Percentiles rank a stretch among this genome's conserved stretches.
These are phyloP conservation scores for Blastomyces percursus DNA, from an alignment of 2,329 filamentous ascomycete species.

Conservation along the genomic window DNA sequence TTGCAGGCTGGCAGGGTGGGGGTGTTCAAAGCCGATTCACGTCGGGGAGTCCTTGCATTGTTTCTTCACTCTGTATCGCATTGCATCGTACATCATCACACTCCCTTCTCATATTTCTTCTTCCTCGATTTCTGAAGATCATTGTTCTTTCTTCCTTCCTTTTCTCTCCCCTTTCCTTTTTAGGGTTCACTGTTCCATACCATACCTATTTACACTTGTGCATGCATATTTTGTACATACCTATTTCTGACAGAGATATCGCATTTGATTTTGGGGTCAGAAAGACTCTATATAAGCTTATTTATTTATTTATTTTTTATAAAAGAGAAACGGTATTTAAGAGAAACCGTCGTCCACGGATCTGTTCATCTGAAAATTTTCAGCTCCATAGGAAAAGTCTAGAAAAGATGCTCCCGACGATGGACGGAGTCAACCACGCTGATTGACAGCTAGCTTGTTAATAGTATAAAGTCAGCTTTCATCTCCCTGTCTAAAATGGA, in stretches of 20 bases:
- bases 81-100: background rate
- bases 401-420: too few relatives aligned
- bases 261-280: background rate
- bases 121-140: too few relatives aligned
- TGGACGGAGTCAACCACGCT: too few relatives aligned
- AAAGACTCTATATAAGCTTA: background rate
- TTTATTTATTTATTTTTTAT: background rate
- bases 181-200: too few relatives aligned
- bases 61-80: background rate
- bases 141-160: background rate
- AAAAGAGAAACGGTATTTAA: background rate
- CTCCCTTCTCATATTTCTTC: background rate
- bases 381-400: too few relatives aligned
- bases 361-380: too few relatives aligned
- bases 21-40: background rate
- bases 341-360: background rate
- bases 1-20: background rate
- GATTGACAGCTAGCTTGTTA: too few relatives aligned
- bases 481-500: background rate
- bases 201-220: too few relatives aligned
- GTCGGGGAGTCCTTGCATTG: background rate
- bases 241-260: background rate
- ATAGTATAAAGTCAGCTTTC: background rate
- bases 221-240: background rate
- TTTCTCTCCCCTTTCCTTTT: background rate